A percentile compares a stretch with the other conserved stretches of the same genome.
Evolutionary conservation across 495 filamentous ascomycete genomes (phyloP).

Genomic region (Penicillium angulare): DNA sequence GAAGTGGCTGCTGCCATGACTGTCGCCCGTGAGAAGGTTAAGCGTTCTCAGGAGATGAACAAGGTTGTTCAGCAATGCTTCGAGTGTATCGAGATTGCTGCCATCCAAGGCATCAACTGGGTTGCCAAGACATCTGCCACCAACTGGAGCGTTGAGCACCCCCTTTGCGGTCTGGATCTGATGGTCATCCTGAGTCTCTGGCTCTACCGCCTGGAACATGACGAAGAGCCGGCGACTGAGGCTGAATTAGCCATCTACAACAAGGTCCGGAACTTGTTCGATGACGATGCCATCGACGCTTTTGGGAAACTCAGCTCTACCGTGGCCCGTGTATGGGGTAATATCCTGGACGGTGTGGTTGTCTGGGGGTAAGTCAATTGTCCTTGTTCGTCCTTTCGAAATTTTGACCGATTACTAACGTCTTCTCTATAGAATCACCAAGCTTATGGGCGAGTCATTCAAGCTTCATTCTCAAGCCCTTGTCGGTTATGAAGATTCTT

Average conservation of each 20-base stretch:
- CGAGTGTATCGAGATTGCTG: slow-evolving; percentile 96
- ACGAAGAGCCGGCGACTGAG: slow-evolving; percentile 88
- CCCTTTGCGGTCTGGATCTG: slow-evolving; percentile 91
- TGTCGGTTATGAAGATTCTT: slow-evolving; percentile 84
- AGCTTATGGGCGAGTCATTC: slow-evolving; percentile 97
- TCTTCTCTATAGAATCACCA: slow-evolving; percentile 70
- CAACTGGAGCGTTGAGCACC: slow-evolving; percentile 99
- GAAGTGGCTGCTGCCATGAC: slow-evolving; percentile 98
- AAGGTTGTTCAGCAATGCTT: slow-evolving; percentile 98
- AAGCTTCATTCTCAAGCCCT: slow-evolving; percentile 94
- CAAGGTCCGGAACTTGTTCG: slow-evolving; percentile 88
- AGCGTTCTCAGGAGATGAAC: slow-evolving; percentile 95
- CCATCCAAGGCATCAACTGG: slow-evolving; percentile 93
- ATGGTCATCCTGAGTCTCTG: slow-evolving; percentile 99
- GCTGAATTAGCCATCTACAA: slow-evolving; percentile 94
- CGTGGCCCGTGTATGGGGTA: slow-evolving; percentile 93
- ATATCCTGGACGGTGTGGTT: slow-evolving; percentile 97
- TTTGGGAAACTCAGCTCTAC: slow-evolving; percentile 87
- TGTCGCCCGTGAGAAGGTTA: slow-evolving; percentile 84
- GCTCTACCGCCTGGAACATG: slow-evolving; percentile 98
- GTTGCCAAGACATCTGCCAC: slow-evolving; percentile 94
- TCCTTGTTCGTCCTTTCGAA: background rate
- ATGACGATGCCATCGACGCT: slow-evolving; percentile 78
- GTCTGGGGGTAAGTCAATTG: slow-evolving; percentile 82
- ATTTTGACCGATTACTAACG: slow-evolving; percentile 45